Evolutionary conservation across 305 asterid species (phyloP).

Genomic region (Solanum hybrid): DNA sequence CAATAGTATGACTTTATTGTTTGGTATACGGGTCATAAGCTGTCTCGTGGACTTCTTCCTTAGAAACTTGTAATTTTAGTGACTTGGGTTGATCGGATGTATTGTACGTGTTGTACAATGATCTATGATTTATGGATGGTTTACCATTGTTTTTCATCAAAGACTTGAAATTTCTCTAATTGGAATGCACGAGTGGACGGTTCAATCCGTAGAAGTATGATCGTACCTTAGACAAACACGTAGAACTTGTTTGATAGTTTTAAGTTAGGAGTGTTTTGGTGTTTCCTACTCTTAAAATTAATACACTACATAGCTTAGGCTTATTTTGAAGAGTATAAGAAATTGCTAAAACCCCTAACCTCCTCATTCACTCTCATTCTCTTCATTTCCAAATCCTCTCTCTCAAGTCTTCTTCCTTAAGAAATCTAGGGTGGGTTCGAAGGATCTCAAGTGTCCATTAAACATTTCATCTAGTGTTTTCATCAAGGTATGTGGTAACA

Average conservation of each 20-base stretch:
- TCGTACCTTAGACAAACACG: rapidly evolving
- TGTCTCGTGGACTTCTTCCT: rapidly evolving
- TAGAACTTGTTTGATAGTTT: too few species aligned
- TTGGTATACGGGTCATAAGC: too few species aligned
- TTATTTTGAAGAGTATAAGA: too few species aligned
- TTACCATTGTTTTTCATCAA: background rate
- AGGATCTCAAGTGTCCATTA: background rate
- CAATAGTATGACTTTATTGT: background rate
- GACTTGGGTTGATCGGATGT: background rate
- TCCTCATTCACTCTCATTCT: background rate
- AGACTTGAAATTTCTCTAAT: too few species aligned
- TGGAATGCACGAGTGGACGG: too few species aligned
- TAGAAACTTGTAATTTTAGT: too few species aligned
- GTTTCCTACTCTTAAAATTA: too few species aligned
- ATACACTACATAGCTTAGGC: too few species aligned
- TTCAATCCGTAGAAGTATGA: rapidly evolving
- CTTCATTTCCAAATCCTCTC: background rate
- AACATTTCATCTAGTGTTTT: too few species aligned
- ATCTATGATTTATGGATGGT: too few species aligned
- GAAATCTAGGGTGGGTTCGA: background rate
- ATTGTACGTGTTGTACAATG: background rate
- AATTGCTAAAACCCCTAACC: background rate
- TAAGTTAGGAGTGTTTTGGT: too few species aligned
- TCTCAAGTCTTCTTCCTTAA: background rate
- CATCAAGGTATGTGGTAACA: background rate